These are phyloP conservation scores for Artemisia argyi DNA, from an alignment of 129 eudicot genomes.

Conservation along the genomic window DNA sequence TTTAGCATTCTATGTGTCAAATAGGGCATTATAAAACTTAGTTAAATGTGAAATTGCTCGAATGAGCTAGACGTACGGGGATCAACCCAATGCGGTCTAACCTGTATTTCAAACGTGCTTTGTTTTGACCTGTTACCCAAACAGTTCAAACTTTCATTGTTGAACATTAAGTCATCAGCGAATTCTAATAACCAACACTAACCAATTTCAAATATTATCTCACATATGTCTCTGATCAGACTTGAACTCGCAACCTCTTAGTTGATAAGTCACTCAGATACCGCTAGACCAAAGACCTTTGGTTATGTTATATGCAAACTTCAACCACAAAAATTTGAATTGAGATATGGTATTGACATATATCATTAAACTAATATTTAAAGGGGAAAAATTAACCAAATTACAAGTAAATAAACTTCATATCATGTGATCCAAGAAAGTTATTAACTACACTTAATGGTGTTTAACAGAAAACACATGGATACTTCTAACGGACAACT, in stretches of 20 bases:
- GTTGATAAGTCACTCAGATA: too few relatives aligned
- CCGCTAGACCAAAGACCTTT: too few relatives aligned
- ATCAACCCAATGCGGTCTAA: background rate
- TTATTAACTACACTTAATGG: background rate
- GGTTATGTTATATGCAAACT: background rate
- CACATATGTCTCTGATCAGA: too few relatives aligned
- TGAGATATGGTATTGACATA: too few relatives aligned
- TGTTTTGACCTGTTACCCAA: background rate
- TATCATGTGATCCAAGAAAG: background rate
- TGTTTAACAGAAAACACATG: background rate
- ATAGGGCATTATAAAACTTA: too few relatives aligned
- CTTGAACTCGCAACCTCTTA: too few relatives aligned
- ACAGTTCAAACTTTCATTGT: background rate
- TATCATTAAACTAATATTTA: too few relatives aligned
- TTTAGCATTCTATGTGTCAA: too few relatives aligned
- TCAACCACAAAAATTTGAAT: background rate
- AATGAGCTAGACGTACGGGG: background rate
- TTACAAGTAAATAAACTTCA: background rate
- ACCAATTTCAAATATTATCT: too few relatives aligned
- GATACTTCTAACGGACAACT: background rate
- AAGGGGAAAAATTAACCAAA: background rate
- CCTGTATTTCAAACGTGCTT: background rate
- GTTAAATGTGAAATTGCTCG: background rate
- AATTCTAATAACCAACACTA: too few relatives aligned
- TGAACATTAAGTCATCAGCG: too few relatives aligned